phyloP scores from a whole-genome alignment of 1,284 basidiomycete species.

The Tilletia walkeri region DNA sequence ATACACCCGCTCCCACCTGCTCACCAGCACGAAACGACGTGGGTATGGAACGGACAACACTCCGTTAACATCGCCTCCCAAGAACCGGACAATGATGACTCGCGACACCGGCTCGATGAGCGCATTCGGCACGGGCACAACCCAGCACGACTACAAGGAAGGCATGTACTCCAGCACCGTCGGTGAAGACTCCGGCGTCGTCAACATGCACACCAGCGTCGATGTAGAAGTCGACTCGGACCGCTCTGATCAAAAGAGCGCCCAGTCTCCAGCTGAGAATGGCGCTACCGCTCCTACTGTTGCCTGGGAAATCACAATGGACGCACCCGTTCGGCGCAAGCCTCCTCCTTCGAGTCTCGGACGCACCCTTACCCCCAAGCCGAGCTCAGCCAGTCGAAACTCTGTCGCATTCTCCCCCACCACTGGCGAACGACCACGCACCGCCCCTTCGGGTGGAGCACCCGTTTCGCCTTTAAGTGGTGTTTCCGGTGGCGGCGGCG shows the following conservation, averaged over 20 bases:
- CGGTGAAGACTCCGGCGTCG: neutral
- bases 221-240: neutral
- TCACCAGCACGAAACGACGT: neutral
- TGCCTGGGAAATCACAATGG: neutral
- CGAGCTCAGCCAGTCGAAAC: neutral
- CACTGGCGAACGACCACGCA: neutral
- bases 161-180: neutral
- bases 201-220: neutral
- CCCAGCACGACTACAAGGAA: conserved; percentile 5
- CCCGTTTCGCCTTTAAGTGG: too few relatives aligned
- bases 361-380: neutral
- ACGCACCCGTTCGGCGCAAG: neutral
- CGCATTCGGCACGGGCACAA: neutral
- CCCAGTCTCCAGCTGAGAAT: neutral
- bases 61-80: neutral
- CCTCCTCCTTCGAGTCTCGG: neutral
- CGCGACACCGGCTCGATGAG: neutral
- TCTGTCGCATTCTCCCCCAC: neutral
- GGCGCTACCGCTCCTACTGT: neutral
- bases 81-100: neutral
- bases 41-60: neutral
- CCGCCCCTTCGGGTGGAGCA: too few relatives aligned
- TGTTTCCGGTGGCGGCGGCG: too few relatives aligned
- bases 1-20: neutral
- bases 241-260: neutral